Conservation (phyloP, 495 filamentous ascomycete genomes). For the Geoglossum glabrum region DNA sequence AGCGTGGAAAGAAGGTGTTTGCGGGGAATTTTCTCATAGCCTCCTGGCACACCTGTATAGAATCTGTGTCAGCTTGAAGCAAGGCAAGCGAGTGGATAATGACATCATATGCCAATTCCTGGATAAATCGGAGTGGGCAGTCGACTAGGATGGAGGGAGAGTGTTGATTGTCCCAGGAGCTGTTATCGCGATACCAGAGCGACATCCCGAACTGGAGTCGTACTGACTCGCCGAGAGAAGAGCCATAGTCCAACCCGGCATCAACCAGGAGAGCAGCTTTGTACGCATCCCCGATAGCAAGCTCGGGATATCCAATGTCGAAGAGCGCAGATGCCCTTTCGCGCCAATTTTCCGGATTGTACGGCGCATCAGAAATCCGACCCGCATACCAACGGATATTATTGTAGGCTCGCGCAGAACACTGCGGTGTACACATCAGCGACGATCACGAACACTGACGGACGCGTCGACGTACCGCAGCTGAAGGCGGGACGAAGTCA, state of each 20-base stretch:
- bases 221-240: background rate
- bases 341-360: conserved; percentile 4
- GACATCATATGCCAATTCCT: background rate
- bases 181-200: background rate
- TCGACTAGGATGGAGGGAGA: background rate
- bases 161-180: background rate
- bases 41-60: background rate
- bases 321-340: background rate
- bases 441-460: background rate
- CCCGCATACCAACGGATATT: background rate
- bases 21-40: background rate
- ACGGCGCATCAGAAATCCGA: background rate
- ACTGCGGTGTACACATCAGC: background rate
- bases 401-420: background rate
- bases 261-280: conserved; percentile 6
- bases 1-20: background rate
- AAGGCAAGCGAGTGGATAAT: background rate
- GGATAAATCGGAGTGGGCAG: background rate
- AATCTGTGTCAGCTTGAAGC: background rate
- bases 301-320: conserved; percentile 9
- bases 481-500: background rate
- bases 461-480: background rate
- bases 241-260: background rate
- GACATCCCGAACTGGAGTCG: background rate
- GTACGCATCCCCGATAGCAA: conserved; percentile 10